Percentiles rank a stretch among this genome's conserved stretches.
These are phyloP conservation scores for Maudiozyma turicensis DNA, from an alignment of 805 yeast species.

Conservation along the genomic window DNA sequence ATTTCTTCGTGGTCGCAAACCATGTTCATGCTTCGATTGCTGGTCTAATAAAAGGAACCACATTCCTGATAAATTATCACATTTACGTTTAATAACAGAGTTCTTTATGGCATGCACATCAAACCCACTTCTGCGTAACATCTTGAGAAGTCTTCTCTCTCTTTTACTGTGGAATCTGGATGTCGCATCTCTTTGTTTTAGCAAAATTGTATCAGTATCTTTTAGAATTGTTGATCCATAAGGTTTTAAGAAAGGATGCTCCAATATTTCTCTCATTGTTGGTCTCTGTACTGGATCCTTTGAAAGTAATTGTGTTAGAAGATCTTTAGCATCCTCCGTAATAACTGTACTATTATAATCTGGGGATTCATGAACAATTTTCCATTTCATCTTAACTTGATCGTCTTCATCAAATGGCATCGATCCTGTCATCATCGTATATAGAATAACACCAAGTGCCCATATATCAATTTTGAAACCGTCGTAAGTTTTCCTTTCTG, in stretches of 20 bases:
- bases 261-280: conserved; percentile 39
- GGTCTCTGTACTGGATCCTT: conserved; percentile 66
- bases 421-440: conserved; percentile 72
- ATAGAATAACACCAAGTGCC: conserved; percentile 85
- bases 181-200: conserved; percentile 27
- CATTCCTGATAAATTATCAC: conserved; percentile 65
- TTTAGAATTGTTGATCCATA: conserved; percentile 36
- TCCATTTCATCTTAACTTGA: conserved; percentile 47
- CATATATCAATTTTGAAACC: conserved; percentile 83
- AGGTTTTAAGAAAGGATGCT: conserved; percentile 40
- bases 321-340: conserved; percentile 39
- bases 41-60: conserved; percentile 59
- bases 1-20: conserved; percentile 29
- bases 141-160: conserved; percentile 55
- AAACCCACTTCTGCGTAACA: conserved; percentile 50
- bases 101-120: conserved; percentile 51
- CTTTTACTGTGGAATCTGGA: conserved; percentile 46
- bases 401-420: conserved; percentile 89
- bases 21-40: conserved; percentile 27
- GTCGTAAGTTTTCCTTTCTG: conserved; percentile 56
- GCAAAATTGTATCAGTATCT: conserved; percentile 30
- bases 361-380: conserved; percentile 62
- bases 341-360: conserved; percentile 35
- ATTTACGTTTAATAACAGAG: conserved; percentile 47
- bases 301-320: conserved; percentile 46